Percentiles rank a stretch among this genome's conserved stretches.
phyloP scores from a whole-genome alignment of 208 protist genomes.

The Sergeia podlipaevii region DNA sequence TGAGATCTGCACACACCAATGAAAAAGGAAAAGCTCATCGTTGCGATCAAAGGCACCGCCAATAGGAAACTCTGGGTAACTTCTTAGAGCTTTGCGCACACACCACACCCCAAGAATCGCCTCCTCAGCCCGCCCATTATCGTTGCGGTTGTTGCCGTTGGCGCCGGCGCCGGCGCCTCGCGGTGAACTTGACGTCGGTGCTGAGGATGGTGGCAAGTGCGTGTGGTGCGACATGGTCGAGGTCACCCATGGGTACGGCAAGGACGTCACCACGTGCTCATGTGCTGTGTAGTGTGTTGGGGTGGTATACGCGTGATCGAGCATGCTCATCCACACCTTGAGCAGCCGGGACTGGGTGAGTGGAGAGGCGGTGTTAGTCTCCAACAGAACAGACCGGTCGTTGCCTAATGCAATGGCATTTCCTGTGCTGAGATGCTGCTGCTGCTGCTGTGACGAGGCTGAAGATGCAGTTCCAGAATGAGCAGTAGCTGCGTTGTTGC shows the following conservation, averaged over 20 bases:
- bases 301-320: conserved; percentile 31
- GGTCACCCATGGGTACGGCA: not conserved
- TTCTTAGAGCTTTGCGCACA: conserved; percentile 23
- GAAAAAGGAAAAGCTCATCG: conserved; percentile 79
- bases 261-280: conserved; percentile 1
- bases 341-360: conserved; percentile 28
- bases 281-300: conserved; percentile 23
- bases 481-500: no score
- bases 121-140: not conserved
- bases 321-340: conserved; percentile 29
- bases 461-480: no score
- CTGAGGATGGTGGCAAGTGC: not conserved
- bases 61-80: conserved; percentile 51
- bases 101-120: conserved; percentile 22
- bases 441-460: no score
- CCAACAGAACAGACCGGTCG: no score
- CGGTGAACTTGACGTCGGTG: not conserved
- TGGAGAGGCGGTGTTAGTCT: no score
- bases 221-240: not conserved
- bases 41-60: conserved; percentile 39
- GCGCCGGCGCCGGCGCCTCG: not conserved
- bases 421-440: no score
- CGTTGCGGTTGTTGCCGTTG: not conserved
- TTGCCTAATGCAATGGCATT: no score
- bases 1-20: conserved; percentile 76